phyloP scores from a whole-genome alignment of 177 flowering plant species.

The Vitis hybrid region DNA sequence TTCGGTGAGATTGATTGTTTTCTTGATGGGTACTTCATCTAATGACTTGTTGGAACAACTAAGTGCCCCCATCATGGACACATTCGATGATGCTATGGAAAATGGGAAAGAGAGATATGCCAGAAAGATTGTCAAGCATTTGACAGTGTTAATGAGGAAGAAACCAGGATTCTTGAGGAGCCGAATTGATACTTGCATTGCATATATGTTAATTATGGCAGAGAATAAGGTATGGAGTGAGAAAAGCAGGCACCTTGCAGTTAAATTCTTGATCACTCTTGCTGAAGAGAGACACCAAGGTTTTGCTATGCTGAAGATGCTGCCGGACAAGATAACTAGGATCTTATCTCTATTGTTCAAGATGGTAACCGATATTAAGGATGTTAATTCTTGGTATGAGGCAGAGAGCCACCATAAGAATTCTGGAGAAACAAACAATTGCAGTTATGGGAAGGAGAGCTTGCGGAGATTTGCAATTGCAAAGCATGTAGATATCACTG shows the following conservation, averaged over 20 bases:
- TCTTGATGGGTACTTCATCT: no score
- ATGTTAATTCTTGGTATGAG: constrained; percentile 56
- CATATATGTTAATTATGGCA: constrained; percentile 59
- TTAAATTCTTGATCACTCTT: constrained; percentile 65
- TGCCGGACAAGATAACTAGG: constrained; percentile 60
- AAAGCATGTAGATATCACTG: no score
- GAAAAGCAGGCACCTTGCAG: constrained; percentile 58
- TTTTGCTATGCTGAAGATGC: constrained; percentile 65
- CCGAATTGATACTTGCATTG: constrained; percentile 47
- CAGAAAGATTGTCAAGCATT: no score
- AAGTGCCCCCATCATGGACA: no score
- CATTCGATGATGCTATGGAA: no score
- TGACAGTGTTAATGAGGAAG: constrained; percentile 11
- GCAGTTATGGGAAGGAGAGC: no score
- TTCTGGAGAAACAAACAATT: constrained; percentile 19
- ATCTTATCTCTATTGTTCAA: constrained; percentile 55
- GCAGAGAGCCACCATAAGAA: constrained; percentile 59
- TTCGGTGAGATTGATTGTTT: no score
- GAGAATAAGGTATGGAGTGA: constrained; percentile 59
- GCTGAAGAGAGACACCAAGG: constrained; percentile 68
- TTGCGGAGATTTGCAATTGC: no score
- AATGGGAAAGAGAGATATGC: no score
- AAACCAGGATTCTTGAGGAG: constrained; percentile 55
- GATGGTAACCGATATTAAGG: constrained; percentile 67
- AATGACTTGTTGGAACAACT: no score